Conservation (phyloP, 495 filamentous ascomycete genomes). For the Annulohypoxylon moriforme region DNA sequence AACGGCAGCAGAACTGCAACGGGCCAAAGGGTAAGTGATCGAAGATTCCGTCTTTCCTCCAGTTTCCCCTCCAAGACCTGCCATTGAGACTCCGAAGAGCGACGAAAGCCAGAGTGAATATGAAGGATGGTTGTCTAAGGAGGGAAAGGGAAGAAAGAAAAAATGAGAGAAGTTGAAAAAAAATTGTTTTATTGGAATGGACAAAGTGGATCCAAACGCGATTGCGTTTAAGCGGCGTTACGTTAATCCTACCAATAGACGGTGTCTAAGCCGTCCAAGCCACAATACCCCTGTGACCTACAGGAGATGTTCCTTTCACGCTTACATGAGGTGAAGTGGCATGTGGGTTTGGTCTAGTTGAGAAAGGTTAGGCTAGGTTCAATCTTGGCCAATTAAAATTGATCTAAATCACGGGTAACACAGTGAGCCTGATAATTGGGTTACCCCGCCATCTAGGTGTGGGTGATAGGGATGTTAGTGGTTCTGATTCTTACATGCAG, state of each 20-base stretch:
- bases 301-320: neutral
- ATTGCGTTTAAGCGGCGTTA: slow-evolving; percentile 21
- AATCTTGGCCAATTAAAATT: slow-evolving; percentile 21
- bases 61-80: slow-evolving; percentile 79
- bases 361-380: slow-evolving; percentile 1
- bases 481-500: slow-evolving; percentile 37
- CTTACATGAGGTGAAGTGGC: slow-evolving; percentile 22
- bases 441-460: slow-evolving; percentile 37
- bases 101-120: slow-evolving; percentile 83
- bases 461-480: slow-evolving; percentile 24
- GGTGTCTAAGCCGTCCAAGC: neutral
- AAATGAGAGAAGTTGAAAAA: slow-evolving; percentile 24
- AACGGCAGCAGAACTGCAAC: slow-evolving; percentile 50
- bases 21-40: slow-evolving; percentile 64
- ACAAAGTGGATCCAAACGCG: slow-evolving; percentile 13
- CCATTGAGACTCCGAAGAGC: slow-evolving; percentile 60
- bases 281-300: slow-evolving; percentile 9
- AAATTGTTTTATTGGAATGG: slow-evolving; percentile 23
- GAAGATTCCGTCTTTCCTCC: slow-evolving; percentile 71
- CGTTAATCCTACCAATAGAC: slow-evolving; percentile 18
- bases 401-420: slow-evolving; percentile 18
- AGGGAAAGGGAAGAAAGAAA: slow-evolving; percentile 60
- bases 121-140: slow-evolving; percentile 75
- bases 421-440: slow-evolving; percentile 10
- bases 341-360: slow-evolving; percentile 5